Evolutionary conservation across 2,329 filamentous ascomycete genomes (phyloP).

Genomic region (Colletotrichum sp.): DNA sequence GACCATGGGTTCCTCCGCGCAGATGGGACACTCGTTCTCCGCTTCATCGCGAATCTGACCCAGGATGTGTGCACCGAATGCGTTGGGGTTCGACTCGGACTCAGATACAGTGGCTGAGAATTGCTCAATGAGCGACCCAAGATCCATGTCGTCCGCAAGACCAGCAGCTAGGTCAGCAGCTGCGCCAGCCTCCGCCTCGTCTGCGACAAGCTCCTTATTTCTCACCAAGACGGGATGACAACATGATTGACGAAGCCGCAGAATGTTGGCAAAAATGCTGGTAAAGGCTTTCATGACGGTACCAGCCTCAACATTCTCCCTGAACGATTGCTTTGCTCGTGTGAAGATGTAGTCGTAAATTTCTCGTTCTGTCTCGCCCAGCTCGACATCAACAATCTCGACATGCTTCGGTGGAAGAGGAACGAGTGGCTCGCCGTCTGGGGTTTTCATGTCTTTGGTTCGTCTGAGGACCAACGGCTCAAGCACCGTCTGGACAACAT

Average conservation of each 20-base stretch:
- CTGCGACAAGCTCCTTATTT: slow-evolving; percentile 82
- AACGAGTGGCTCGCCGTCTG: slow-evolving; percentile 77
- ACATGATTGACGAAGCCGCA: slow-evolving; percentile 90
- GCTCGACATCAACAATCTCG: slow-evolving; percentile 85
- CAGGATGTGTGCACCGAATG: slow-evolving; percentile 85
- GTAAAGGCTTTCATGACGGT: slow-evolving; percentile 96
- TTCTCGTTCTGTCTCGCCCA: slow-evolving; percentile 83
- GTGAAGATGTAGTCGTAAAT: slow-evolving; percentile 92
- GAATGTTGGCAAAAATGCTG: slow-evolving; percentile 95
- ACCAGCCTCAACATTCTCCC: slow-evolving; percentile 85
- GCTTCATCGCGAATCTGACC: slow-evolving; percentile 91
- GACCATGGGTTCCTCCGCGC: slow-evolving; percentile 93
- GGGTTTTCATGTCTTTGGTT: slow-evolving; percentile 98
- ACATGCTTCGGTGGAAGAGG: slow-evolving; percentile 81
- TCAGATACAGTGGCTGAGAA: slow-evolving; percentile 76
- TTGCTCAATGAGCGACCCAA: slow-evolving; percentile 81
- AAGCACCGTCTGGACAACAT: slow-evolving; percentile 95
- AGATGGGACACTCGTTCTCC: slow-evolving; percentile 90
- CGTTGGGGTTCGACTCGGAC: slow-evolving; percentile 63
- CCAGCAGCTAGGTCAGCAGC: slow-evolving; percentile 81
- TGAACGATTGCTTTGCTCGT: slow-evolving; percentile 83
- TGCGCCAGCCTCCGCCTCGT: slow-evolving; percentile 83
- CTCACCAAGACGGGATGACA: slow-evolving; percentile 91
- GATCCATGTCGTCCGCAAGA: slow-evolving; percentile 93
- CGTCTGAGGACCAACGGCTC: slow-evolving; percentile 94